Base-by-base conservation (phyloP, 2,329 filamentous ascomycete species). In the Fusarium sp. region DNA sequence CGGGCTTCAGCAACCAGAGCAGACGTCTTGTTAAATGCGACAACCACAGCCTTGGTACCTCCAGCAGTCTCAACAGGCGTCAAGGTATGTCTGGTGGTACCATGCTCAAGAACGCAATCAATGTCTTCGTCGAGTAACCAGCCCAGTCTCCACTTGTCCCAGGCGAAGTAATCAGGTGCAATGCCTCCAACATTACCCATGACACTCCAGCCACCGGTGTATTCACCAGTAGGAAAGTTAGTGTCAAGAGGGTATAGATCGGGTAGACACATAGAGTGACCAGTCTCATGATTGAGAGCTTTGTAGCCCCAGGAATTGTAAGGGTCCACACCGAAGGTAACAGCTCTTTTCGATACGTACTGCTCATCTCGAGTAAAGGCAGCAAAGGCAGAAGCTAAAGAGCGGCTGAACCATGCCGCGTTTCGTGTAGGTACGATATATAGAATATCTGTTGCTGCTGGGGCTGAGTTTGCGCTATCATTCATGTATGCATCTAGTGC, bases 61-160 rank as follows among this genome's bases (percentile, higher is more conserved):
- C 55, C 59, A 2, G 55, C 8, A 12, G 34, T 17, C 1, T 71
- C 69, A 2, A 69, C 26, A 0, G 68, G 56, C 5, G 55, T 56
- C 1, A 71, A 45, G 1, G 49, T 70, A 45, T 79, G 77, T 11
- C 68, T 68, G 5, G 56, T 78, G 4, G 65, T 73, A 4, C 72
- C 74, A 4, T 46, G 21, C 1, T 51, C 49, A 3, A 63, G 46
- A 19, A 79, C 57, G 46, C 78, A 80, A n/a, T 76, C 75, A 19
- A 80, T 21, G 28, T 76, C 70, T 2, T 67, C 56, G 23, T 80
- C 77, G 1, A 56, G 49, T 7, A 80, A 56, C 78, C 78, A 80
- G 19, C 78, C 77, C 23, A 80, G 65, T 30, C 76, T 69, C 77
- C 78, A 80, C 68, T 80, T 79, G 54, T 79, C 73, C 77, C 78